A percentile compares a stretch with the other conserved stretches of the same genome.
phyloP scores from a whole-genome alignment of 2,329 filamentous ascomycete genomes.

The Parastagonospora avenae region DNA sequence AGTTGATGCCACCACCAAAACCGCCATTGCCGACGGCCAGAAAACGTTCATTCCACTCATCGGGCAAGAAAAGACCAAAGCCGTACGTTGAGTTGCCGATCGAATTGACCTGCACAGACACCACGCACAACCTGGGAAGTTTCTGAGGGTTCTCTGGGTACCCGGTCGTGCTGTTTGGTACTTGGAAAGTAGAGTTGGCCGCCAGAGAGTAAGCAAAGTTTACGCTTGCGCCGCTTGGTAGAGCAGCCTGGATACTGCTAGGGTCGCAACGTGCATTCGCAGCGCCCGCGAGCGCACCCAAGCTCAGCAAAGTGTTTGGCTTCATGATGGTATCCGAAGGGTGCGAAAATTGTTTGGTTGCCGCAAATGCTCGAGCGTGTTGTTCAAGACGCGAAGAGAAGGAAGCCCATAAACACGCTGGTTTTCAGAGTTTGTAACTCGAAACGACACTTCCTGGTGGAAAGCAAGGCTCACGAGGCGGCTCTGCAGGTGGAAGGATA shows the following conservation, averaged over 20 bases:
- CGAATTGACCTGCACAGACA: slow-evolving; percentile 45
- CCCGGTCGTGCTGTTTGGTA: slow-evolving; percentile 45
- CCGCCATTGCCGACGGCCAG: slow-evolving; percentile 54
- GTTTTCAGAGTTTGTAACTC: no score
- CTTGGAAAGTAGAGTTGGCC: slow-evolving; percentile 47
- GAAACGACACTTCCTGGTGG: no score
- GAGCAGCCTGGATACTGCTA: slow-evolving; percentile 37
- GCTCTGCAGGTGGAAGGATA: no score
- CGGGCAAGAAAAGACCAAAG: slow-evolving; percentile 48
- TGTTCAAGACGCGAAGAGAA: no score
- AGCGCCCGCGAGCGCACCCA: slow-evolving; percentile 20
- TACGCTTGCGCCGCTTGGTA: slow-evolving; percentile 44
- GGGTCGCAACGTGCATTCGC: slow-evolving; percentile 39
- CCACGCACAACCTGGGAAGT: slow-evolving; percentile 46
- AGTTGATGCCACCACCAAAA: slow-evolving; percentile 55
- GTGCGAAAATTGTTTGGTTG: no score
- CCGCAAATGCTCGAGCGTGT: no score
- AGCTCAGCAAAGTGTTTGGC: slow-evolving; percentile 14
- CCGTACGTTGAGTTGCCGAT: slow-evolving; percentile 43
- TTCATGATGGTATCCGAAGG: slow-evolving; percentile 17
- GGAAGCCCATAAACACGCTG: no score
- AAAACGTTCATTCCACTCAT: slow-evolving; percentile 46
- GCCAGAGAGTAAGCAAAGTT: slow-evolving; percentile 41
- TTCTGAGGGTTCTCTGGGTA: slow-evolving; percentile 48
- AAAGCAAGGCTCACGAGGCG: no score